These are phyloP conservation scores for Apodospora peruviana DNA, from an alignment of 495 filamentous ascomycete genomes.

Conservation along the genomic window DNA sequence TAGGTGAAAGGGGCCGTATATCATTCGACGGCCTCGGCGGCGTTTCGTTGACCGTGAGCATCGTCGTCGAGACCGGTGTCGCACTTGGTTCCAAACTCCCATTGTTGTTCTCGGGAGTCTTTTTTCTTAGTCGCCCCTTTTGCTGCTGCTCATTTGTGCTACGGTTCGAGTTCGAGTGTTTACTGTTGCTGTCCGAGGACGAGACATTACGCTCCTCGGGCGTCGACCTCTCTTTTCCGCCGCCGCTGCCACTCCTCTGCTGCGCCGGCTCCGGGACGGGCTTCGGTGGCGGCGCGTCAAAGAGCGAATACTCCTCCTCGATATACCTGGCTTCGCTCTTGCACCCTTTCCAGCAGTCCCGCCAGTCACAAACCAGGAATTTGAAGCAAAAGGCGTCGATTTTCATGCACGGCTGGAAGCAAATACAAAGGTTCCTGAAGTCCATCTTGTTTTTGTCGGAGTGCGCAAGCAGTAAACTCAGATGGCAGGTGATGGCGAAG, in stretches of 20 bases:
- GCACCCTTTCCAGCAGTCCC: constrained; percentile 92
- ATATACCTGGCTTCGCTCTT: constrained; percentile 80
- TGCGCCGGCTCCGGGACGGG: constrained; percentile 9
- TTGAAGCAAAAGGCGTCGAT: constrained; percentile 88
- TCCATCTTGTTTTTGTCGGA: constrained; percentile 92
- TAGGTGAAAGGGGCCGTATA: constrained; percentile 57
- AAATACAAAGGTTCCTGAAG: constrained; percentile 85
- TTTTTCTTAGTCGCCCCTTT: constrained; percentile 32
- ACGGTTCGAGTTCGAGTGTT: constrained; percentile 19
- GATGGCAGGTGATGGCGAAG: constrained; percentile 90
- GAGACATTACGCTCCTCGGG: constrained; percentile 57
- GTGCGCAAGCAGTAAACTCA: constrained; percentile 79
- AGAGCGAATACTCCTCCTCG: constrained; percentile 62
- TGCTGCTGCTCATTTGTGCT: constrained; percentile 10
- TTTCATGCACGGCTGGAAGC: constrained; percentile 90
- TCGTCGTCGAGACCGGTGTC: constrained; percentile 29
- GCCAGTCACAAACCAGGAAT: constrained; percentile 86
- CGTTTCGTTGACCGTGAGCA: constrained; percentile 34
- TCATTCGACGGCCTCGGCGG: constrained; percentile 30
- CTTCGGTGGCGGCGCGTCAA: constrained; percentile 45
- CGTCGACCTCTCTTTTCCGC: constrained; percentile 9
- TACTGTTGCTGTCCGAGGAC: constrained; percentile 55
- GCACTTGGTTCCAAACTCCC: constrained; percentile 25
- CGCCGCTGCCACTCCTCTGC: constrained; percentile 6
- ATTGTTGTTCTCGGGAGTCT: constrained; percentile 13